These are phyloP conservation scores for Podosphaera fusca DNA, from an alignment of 2,329 filamentous ascomycete genomes.

Conservation along the genomic window DNA sequence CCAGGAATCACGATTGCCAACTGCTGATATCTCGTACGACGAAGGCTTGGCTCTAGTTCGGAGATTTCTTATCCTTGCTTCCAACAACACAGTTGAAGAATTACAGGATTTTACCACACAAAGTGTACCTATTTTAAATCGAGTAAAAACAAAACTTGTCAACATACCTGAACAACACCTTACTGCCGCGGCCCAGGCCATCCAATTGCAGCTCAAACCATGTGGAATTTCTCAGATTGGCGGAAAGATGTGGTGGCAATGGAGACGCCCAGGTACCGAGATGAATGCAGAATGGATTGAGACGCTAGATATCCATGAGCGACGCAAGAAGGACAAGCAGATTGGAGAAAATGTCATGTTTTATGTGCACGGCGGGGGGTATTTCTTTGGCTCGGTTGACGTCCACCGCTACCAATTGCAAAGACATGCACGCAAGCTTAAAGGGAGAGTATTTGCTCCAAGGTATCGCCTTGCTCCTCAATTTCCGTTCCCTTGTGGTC, in stretches of 20 bases:
- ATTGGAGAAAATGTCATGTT: conserved; percentile 60
- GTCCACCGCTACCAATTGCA: conserved; percentile 98
- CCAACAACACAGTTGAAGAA: conserved; percentile 79
- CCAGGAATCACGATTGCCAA: conserved; percentile 53
- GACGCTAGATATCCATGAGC: conserved; percentile 63
- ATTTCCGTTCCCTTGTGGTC: conserved; percentile 82
- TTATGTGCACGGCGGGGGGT: conserved; percentile 84
- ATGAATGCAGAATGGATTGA: conserved; percentile 87
- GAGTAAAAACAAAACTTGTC: conserved; percentile 58
- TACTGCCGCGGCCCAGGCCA: conserved; percentile 36
- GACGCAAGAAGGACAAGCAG: conserved; percentile 37
- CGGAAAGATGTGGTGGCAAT: conserved; percentile 74
- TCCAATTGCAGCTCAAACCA: conserved; percentile 54
- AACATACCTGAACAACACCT: conserved; percentile 41
- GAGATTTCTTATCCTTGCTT: conserved; percentile 63
- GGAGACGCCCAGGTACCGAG: conserved; percentile 42
- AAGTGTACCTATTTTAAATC: conserved; percentile 73
- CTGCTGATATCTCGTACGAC: conserved; percentile 79
- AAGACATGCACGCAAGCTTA: conserved; percentile 78
- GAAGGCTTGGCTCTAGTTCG: conserved; percentile 75
- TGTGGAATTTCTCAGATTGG: conserved; percentile 56
- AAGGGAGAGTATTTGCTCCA: conserved; percentile 70
- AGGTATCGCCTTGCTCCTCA: conserved; percentile 75
- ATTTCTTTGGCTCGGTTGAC: conserved; percentile 87
- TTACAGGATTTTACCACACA: conserved; percentile 77